Base-by-base conservation (phyloP, 192 early-diverging fungal genomes). In the Podila epicladia region DNA sequence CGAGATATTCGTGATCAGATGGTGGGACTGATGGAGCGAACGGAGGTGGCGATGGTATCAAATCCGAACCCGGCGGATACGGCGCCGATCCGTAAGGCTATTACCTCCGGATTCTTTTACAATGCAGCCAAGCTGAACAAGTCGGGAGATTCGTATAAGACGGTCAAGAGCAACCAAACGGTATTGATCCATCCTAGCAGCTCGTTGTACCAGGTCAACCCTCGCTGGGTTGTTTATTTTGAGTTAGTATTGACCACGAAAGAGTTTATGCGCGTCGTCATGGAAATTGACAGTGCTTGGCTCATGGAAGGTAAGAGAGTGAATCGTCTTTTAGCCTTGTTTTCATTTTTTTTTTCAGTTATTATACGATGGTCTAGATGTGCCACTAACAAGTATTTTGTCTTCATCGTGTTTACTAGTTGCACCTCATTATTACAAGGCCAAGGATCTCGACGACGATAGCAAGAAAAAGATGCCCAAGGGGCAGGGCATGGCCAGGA, bases 51-150 rank as follows among this genome's bases (percentile, higher is more conserved):
- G 28, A 85, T 97, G 53, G 82, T 95, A 20, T 73, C 90, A n/a
- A 97, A 94, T 58, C 89, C 92, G 7, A 94, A 98, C 65, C 92
- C 97, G 17, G 85, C 82, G 33, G 96, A 98, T 69, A 95, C 93
- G 1, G 85, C 90, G 1, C 95, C 94, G 24, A 94, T 99, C 48
- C 94, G 94, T 67, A 99, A 98, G 83, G 87, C 97, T 19, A 85
- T 99, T 58, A 92, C 95, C 6, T 85, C 98, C 5, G 98, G 98
- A 5, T 99, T 96, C 85, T 99, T 99, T 82, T 97, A 96, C 86
- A 94, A 99, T 85, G 91, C 93, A 32, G 95, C 95, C 5, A 84
- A 94, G 49, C 75, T 98, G 24, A 92, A 92, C 45, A 88, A 90
- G 58, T 92, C 93, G n/a, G 96, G 95, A 33, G 97, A 98, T 65